Evolutionary conservation across 2,329 filamentous ascomycete genomes (phyloP), one percentile per base, ranked within the genome.

Genomic region (Alternaria ethzedia): DNA sequence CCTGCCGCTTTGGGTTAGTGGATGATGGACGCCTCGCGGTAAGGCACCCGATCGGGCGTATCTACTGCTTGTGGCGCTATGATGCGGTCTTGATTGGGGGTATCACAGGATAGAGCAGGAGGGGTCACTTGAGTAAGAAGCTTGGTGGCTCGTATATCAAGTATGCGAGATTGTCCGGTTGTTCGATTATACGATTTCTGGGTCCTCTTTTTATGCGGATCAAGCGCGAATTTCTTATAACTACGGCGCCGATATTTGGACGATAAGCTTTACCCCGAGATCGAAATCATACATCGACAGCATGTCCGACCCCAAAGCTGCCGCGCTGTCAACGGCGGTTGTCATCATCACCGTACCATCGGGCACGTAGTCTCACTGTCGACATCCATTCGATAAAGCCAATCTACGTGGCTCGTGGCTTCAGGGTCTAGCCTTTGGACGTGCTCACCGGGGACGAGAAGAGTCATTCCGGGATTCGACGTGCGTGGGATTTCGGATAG

Each of bases 301-400:
- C 15, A 70, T 67, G 61, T 63, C 65, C 20, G 63, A 63, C 36
- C 65, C 65, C 11, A 68, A 70, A 61, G 63, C 67, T 5, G 67
- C 69, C n/a, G 69, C 69, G 6, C 26, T 70, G 12, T 71, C 67
- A 3, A 70, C 61, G 15, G 69, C 65, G 1, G 61, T 71, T 12
- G 65, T 71, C 30, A 70, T 66, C 41, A 66, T 71, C 59, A 67
- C 65, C 0, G 57, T 70, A 12, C 69, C 69, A 4, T 46, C 61
- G 6, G 59, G 63, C n/a, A 56, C 52, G 30, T 68, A 49, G 49
- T 8, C n/a, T 6, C 9, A 1, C 25, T 10, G 21, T 30, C 15
- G 7, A 15, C 10, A 1, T 17, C 0, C 1, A 41, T 41, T 25
- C 20, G 20, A 25, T 20, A 36, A 12, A 17, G 30, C 13, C 20